phyloP scores from a whole-genome alignment of 1,284 basidiomycete species.

The Cryptococcus maquisensis region DNA sequence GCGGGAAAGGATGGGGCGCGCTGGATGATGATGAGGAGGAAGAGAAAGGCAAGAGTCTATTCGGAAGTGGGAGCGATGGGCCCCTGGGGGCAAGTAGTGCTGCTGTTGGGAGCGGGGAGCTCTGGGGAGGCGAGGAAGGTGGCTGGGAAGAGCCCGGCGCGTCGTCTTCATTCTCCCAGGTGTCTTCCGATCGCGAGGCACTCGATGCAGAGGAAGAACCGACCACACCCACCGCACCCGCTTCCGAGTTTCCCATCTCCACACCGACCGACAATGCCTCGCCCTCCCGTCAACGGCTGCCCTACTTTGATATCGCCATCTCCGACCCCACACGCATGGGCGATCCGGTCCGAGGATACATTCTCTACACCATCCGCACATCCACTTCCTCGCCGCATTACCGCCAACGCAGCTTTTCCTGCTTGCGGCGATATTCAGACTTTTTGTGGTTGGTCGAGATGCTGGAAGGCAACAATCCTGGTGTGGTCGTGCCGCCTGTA shows the following conservation, averaged over 20 bases:
- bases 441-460: constrained; percentile 96
- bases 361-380: constrained; percentile 91
- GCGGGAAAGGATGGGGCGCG: constrained; percentile 35
- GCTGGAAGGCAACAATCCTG: constrained; percentile 86
- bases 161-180: neutral
- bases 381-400: constrained; percentile 78
- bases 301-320: constrained; percentile 67
- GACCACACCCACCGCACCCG: neutral
- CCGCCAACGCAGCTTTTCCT: constrained; percentile 76
- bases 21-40: constrained; percentile 27
- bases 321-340: constrained; percentile 92
- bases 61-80: constrained; percentile 25
- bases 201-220: neutral
- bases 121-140: constrained; percentile 14
- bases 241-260: neutral
- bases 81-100: too few species aligned
- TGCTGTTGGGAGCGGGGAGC: constrained; percentile 1
- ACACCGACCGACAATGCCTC: constrained; percentile 50
- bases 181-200: neutral
- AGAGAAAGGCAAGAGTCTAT: constrained; percentile 12
- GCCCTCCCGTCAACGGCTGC: constrained; percentile 54
- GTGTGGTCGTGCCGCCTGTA: constrained; percentile 92
- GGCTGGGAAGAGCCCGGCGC: constrained; percentile 29
- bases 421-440: constrained; percentile 91
- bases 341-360: constrained; percentile 84